Evolutionary conservation across 225 moss, liverwort and hornwort genomes (phyloP), one percentile per base, ranked within the genome.

Genomic region (Polytrichum commune): DNA sequence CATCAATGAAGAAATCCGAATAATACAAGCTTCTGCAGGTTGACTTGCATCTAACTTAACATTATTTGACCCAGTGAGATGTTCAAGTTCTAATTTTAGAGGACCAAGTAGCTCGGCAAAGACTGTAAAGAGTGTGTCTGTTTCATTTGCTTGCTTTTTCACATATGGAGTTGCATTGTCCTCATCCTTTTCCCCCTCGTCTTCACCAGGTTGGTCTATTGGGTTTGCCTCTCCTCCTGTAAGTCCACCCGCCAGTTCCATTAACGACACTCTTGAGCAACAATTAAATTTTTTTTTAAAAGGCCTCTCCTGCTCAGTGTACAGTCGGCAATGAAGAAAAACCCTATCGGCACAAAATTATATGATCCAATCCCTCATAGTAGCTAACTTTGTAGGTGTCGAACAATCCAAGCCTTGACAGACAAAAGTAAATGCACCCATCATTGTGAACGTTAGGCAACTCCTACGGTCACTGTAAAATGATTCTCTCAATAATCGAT

Each of bases 81-180:
- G 55, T 73, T 60, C 78, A 62, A 98, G 73, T 63, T 93, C 93
- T 62, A 65, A 65, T 20, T 73, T 70, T 18, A 98, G 76, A n/a
- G 95, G 98, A 64, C 86, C 88, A 27, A 88, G 74, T 6, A 98
- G 73, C 73, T 93, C 98, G 61, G 90, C 93, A 55, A 95, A 91
- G 60, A 98, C 93, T 27, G 18, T 77, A 55, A 98, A 98, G 64
- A 91, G 55, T 63, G 82, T 81, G 72, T 95, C 93, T 74, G 85
- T 91, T 61, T 79, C 82, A 32, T 72, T 82, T 25, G 71, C 76
- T 70, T 84, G 88, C 75, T 80, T 91, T 57, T 91, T 82, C 32
- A 67, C 64, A 22, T 68, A 62, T 64, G 69, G 79, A 5, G 30
- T 62, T 77, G 35, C 69, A 70, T 19, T 62, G 20, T 80, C 82